These are phyloP conservation scores for Crepidotus variabilis DNA, from an alignment of 768 basidiomycete genomes.

Conservation along the genomic window DNA sequence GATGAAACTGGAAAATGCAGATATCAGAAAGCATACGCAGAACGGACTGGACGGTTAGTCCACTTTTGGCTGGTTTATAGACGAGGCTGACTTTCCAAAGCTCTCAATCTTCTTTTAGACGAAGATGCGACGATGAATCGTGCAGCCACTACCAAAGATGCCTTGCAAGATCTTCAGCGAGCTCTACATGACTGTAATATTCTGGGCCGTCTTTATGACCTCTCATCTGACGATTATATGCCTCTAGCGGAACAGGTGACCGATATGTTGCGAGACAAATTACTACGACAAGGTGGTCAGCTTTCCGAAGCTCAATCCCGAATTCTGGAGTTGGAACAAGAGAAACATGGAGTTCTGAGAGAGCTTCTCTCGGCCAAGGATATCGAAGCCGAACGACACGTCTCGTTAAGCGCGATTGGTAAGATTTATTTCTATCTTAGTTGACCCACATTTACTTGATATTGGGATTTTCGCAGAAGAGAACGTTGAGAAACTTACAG, in stretches of 20 bases:
- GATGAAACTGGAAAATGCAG: slow-evolving; percentile 12
- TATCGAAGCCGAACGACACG: slow-evolving; percentile 13
- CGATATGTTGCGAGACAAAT: slow-evolving; percentile 36
- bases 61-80: not conserved
- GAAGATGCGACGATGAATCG: slow-evolving; percentile 14
- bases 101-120: slow-evolving; percentile 21
- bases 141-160: slow-evolving; percentile 17
- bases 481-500: slow-evolving; percentile 17
- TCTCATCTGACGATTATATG: not conserved
- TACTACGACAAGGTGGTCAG: slow-evolving; percentile 28
- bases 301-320: slow-evolving; percentile 28
- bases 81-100: slow-evolving; percentile 9
- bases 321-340: slow-evolving; percentile 32
- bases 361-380: slow-evolving; percentile 14
- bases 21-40: slow-evolving; percentile 8
- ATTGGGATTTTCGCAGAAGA: slow-evolving; percentile 15
- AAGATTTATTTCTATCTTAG: not conserved
- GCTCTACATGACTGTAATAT: slow-evolving; percentile 25
- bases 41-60: slow-evolving; percentile 11
- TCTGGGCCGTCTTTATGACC: not conserved
- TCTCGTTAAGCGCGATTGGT: slow-evolving; percentile 9
- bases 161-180: slow-evolving; percentile 22
- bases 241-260: slow-evolving; percentile 33
- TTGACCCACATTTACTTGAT: not conserved
- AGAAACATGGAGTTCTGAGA: slow-evolving; percentile 20